Percentiles rank a stretch among this genome's conserved stretches.
Evolutionary conservation across 768 basidiomycete genomes (phyloP).

Genomic region (Russula compacta): DNA sequence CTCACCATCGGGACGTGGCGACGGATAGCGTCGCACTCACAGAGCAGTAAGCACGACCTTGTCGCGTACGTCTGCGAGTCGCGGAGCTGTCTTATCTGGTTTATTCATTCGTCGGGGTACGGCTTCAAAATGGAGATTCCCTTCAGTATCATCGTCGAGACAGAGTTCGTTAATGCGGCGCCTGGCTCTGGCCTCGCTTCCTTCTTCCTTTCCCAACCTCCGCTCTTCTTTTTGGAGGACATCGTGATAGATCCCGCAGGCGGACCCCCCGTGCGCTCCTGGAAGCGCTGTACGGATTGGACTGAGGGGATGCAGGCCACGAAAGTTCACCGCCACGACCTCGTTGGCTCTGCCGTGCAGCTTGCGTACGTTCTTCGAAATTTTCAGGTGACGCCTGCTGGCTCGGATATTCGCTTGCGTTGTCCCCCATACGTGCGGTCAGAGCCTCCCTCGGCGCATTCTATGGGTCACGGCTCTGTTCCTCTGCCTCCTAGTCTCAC

Average conservation of each 20-base stretch:
- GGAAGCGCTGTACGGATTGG: conserved; percentile 67
- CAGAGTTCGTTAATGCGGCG: conserved; percentile 45
- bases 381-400: conserved; percentile 1
- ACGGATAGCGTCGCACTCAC: conserved; percentile 51
- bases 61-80: conserved; percentile 66
- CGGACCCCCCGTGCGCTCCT: conserved; percentile 33
- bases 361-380: conserved; percentile 43
- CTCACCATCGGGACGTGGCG: conserved; percentile 73
- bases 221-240: conserved; percentile 59
- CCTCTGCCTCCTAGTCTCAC: not conserved
- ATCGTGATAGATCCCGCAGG: conserved; percentile 26
- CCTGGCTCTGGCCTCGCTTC: conserved; percentile 51
- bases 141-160: conserved; percentile 50
- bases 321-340: conserved; percentile 50
- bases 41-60: conserved; percentile 49
- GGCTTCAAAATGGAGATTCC: conserved; percentile 84
- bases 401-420: conserved; percentile 17
- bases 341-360: conserved; percentile 54
- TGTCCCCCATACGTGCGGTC: conserved; percentile 13
- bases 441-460: conserved; percentile 3
- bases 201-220: conserved; percentile 57
- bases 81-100: conserved; percentile 67
- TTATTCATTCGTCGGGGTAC: conserved; percentile 59
- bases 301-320: conserved; percentile 65
- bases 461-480: conserved; percentile 1